Percentiles rank a stretch among this genome's conserved stretches.
Conservation (phyloP, 2,329 filamentous ascomycete species). For the Colletotrichum orbiculare region DNA sequence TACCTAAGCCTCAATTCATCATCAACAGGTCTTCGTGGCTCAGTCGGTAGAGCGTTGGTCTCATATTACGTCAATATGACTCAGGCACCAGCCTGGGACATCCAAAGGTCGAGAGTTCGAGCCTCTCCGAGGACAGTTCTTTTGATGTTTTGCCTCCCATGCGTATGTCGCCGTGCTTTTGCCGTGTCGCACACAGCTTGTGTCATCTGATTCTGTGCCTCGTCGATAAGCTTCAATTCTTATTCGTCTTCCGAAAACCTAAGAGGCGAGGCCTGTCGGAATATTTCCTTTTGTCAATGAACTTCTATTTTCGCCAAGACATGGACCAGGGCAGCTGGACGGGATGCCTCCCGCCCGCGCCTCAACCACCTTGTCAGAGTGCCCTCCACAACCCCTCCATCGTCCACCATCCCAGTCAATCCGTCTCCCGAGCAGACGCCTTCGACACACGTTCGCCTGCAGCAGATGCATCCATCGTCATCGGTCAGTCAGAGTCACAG, state of each 20-base stretch:
- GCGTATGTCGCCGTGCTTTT: neutral
- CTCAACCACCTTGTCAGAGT: too few relatives aligned
- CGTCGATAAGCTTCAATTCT: neutral
- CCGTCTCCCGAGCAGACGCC: neutral
- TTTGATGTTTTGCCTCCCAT: neutral
- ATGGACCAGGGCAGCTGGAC: conserved; percentile 3
- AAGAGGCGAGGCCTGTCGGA: conserved; percentile 8
- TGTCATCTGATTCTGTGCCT: neutral
- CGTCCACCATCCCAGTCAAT: too few relatives aligned
- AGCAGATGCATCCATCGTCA: conserved; percentile 30
- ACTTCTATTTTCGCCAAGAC: conserved; percentile 2
- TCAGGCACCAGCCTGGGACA: neutral
- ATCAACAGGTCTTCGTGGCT: conserved; percentile 26
- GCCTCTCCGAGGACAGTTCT: conserved; percentile 31
- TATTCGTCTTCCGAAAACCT: neutral
- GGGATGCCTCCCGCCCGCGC: conserved; percentile 26
- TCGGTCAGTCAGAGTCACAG: conserved; percentile 8
- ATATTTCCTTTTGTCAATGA: neutral
- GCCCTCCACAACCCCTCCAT: neutral
- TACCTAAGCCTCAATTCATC: accelerated
- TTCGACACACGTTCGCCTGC: conserved; percentile 32
- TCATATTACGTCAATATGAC: conserved; percentile 31
- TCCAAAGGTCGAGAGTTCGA: conserved; percentile 37
- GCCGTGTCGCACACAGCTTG: too few relatives aligned
- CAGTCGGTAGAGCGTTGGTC: conserved; percentile 37